Evolutionary conservation across 371 early-diverging fungal genomes (phyloP).

Genomic region (Nematocida sp.): DNA sequence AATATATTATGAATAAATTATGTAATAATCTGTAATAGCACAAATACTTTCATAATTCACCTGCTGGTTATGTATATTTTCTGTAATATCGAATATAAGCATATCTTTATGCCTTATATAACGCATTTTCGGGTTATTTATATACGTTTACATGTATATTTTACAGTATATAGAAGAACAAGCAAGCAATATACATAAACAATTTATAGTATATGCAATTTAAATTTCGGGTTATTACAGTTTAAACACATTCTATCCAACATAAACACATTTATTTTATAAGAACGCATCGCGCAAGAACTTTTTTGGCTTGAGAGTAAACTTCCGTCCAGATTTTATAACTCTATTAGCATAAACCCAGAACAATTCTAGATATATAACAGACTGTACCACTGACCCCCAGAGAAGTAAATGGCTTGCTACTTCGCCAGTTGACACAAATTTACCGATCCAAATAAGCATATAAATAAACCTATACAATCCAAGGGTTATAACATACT

Average conservation of each 20-base stretch:
- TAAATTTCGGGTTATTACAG: neutral
- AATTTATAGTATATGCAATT: neutral
- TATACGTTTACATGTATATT: no score
- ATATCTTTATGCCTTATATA: no score
- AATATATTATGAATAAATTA: no score
- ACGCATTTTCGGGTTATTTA: no score
- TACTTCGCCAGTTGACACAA: slow-evolving; percentile 15
- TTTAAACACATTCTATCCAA: neutral
- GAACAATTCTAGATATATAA: slow-evolving; percentile 92
- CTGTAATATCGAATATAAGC: no score
- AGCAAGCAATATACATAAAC: no score
- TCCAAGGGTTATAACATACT: slow-evolving; percentile 92
- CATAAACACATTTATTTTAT: neutral
- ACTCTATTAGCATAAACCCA: slow-evolving; percentile 77
- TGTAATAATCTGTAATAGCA: no score
- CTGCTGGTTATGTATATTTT: no score
- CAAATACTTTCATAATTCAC: no score
- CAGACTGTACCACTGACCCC: slow-evolving; percentile 86
- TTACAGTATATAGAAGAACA: no score
- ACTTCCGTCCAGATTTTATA: slow-evolving; percentile 33
- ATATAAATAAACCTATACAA: slow-evolving; percentile 89
- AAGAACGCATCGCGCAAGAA: slow-evolving; percentile 25
- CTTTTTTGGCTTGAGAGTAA: slow-evolving; percentile 5
- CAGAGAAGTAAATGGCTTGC: slow-evolving; percentile 75
- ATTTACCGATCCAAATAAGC: slow-evolving; percentile 86